phyloP scores from a whole-genome alignment of 768 basidiomycete species.

The Paxillus involutus region DNA sequence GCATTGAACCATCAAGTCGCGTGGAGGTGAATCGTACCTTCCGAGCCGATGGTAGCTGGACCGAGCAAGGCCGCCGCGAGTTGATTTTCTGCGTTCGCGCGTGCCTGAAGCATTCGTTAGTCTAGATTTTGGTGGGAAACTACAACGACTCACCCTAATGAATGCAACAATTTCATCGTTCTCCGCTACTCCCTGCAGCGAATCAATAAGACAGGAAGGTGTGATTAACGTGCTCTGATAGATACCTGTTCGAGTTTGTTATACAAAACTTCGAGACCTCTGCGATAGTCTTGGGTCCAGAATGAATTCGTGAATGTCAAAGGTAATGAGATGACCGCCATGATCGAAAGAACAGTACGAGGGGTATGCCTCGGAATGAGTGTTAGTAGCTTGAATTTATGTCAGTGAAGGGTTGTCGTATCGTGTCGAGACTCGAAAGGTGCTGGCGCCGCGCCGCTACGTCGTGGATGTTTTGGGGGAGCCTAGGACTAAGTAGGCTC shows the following conservation, averaged over 20 bases:
- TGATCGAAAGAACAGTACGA: conserved; percentile 29
- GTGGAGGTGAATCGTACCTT: conserved; percentile 37
- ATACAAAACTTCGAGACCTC: conserved; percentile 78
- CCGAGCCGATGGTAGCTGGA: conserved; percentile 47
- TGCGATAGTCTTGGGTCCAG: conserved; percentile 90
- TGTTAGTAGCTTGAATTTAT: not conserved
- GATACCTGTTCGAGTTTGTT: conserved; percentile 75
- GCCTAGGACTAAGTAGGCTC: not conserved
- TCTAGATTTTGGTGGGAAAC: not conserved
- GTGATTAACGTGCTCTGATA: conserved; percentile 3
- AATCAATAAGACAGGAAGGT: conserved; percentile 14
- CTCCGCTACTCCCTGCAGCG: conserved; percentile 70
- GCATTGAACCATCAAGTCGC: conserved; percentile 2
- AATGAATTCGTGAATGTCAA: conserved; percentile 89
- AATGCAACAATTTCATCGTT: conserved; percentile 83
- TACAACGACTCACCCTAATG: conserved; percentile 62
- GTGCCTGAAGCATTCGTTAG: conserved; percentile 50
- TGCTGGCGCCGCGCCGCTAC: not conserved
- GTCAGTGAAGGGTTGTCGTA: not conserved
- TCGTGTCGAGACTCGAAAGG: conserved; percentile 6
- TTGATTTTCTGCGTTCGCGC: conserved; percentile 67
- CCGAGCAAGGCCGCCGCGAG: conserved; percentile 59
- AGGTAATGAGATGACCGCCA: conserved; percentile 91
- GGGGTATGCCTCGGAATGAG: not conserved
- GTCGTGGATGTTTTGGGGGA: conserved; percentile 2